Base-by-base conservation (phyloP, 192 early-diverging fungal species). In the Coemansia sp. region DNA sequence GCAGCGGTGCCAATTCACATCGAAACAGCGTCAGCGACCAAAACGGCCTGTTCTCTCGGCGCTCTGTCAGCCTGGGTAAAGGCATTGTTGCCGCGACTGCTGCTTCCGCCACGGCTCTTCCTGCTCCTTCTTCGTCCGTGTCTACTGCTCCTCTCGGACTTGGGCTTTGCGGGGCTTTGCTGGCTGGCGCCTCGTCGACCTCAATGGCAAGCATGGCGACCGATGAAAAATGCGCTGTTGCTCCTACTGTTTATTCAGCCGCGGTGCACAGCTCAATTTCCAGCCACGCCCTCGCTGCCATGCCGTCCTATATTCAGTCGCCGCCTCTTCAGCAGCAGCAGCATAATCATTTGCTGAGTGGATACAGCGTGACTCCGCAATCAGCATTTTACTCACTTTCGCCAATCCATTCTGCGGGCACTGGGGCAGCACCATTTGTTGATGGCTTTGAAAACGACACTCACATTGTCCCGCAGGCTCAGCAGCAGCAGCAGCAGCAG, bases 1-100 rank as follows among this genome's bases (percentile, higher is more conserved):
- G 60, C 29, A 75, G 72, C 39, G 72, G 65, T 7, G 32, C 59
- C 15, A 60, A 39, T 35, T 65, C 65, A 35, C 66, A 77, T 14
- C 43, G 73, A 23, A 69, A 69, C 59, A 69, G 73, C 50, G 51
- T 77, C 11, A 67, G 73, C 19, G 73, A 77, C 51, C 72, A 75
- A 21, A 45, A 63, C 10, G 42, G 26, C 10, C 43, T 63, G 21
- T 15, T 54, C 15, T 60, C 65, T 27, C 60, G 70, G 26, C 64
- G 70, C 52, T 74, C 70, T 5, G 60, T 67, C 38, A 74, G 70
- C 40, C 40, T 74, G 52, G 65, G 70, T 23, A 74, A 74, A 43
- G 25, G 36, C 17, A 19, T 56, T 35, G 27, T n/a, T 1, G 25
- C 50, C 8, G 37, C 56, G 37, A 47, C 52, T n/a, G n/a, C n/a